Conservation (phyloP, 306 rosid species). For the Inga oerstediana region DNA sequence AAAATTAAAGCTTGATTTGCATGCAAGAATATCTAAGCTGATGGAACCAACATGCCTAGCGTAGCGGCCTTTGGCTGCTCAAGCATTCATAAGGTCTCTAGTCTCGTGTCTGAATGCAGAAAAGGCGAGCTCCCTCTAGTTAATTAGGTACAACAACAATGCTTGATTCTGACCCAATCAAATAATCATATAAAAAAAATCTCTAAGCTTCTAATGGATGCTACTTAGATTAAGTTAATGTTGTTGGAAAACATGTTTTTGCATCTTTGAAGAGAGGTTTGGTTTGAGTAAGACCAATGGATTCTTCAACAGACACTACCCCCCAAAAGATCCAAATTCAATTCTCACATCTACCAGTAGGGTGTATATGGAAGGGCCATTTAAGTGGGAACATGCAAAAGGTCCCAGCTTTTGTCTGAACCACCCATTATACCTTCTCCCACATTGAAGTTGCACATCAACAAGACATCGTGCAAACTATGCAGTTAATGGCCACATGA, state of each 20-base stretch:
- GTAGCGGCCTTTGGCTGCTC: too few species aligned
- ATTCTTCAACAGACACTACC: background rate
- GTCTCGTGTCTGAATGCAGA: too few species aligned
- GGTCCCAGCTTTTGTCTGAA: conserved; percentile 21
- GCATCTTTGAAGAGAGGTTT: background rate
- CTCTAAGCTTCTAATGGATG: background rate
- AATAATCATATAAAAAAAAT: too few species aligned
- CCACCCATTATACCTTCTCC: conserved; percentile 8
- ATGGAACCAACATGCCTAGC: too few species aligned
- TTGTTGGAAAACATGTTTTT: background rate
- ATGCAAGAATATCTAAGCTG: background rate
- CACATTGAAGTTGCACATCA: background rate
- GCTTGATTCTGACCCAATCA: too few species aligned
- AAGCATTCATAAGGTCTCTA: too few species aligned
- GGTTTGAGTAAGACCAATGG: background rate
- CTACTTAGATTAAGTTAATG: background rate
- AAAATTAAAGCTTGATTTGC: background rate
- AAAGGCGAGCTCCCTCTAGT: too few species aligned
- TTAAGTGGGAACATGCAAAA: background rate
- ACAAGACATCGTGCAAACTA: background rate
- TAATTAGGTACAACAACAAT: too few species aligned
- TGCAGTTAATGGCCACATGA: background rate
- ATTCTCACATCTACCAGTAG: background rate
- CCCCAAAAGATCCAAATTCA: background rate
- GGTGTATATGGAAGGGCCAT: background rate